Conservation (phyloP, 768 basidiomycete species). For the Lentinula raphanica region DNA sequence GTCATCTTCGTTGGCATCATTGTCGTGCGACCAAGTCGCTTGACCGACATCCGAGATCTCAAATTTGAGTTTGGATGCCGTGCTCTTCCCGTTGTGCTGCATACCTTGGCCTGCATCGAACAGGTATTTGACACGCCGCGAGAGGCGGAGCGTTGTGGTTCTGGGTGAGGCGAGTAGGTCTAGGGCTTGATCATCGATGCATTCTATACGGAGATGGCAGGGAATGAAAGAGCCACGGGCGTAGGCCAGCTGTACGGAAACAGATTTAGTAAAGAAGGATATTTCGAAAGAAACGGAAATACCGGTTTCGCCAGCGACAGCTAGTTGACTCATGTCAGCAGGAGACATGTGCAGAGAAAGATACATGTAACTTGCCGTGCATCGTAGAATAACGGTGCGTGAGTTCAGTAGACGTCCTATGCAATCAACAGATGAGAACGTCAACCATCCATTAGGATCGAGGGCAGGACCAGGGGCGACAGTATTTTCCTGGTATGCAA, state of each 20-base stretch:
- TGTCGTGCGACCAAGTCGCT: conserved; percentile 26
- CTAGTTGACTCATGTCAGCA: conserved; percentile 11
- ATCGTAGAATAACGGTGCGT: conserved; percentile 21
- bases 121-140: conserved; percentile 23
- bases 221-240: conserved; percentile 37
- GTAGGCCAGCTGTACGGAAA: conserved; percentile 24
- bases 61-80: conserved; percentile 2
- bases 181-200: conserved; percentile 24
- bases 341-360: not conserved
- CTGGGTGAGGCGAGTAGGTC: conserved; percentile 23
- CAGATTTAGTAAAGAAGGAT: not conserved
- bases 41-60: conserved; percentile 13
- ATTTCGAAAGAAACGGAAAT: conserved; percentile 4
- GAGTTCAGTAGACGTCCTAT: conserved; percentile 18
- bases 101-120: conserved; percentile 9
- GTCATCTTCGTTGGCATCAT: not conserved
- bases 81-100: not conserved
- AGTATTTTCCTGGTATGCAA: conserved; percentile 26
- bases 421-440: conserved; percentile 15
- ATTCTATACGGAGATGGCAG: conserved; percentile 24
- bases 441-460: conserved; percentile 33
- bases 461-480: conserved; percentile 26
- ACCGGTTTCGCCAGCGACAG: conserved; percentile 33
- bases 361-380: conserved; percentile 18
- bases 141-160: conserved; percentile 21